Conservation (phyloP, 2,329 filamentous ascomycete genomes). For the Neofusicoccum laricinum region DNA sequence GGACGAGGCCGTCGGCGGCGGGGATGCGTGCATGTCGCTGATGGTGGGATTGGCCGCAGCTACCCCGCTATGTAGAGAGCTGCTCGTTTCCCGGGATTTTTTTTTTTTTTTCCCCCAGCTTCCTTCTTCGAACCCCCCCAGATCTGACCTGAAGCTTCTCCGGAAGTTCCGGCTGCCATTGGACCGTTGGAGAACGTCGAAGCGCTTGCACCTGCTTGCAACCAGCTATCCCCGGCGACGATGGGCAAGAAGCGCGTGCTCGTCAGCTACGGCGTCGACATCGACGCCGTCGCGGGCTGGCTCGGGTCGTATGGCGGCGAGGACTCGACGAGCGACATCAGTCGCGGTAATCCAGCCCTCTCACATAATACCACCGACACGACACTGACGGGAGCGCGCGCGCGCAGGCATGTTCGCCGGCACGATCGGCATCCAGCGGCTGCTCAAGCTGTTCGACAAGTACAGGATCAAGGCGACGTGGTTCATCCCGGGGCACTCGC, state of each 20-base stretch:
- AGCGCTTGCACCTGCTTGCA: not conserved
- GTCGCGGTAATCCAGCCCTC: conserved; percentile 51
- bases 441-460: conserved; percentile 70
- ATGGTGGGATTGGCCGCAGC: too few relatives aligned
- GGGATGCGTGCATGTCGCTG: too few relatives aligned
- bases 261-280: conserved; percentile 66
- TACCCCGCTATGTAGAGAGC: too few relatives aligned
- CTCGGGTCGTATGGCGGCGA: conserved; percentile 72
- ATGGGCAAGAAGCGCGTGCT: conserved; percentile 54
- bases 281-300: conserved; percentile 73
- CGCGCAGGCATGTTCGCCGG: conserved; percentile 63
- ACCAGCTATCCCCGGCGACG: not conserved
- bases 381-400: not conserved
- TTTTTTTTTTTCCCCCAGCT: not conserved
- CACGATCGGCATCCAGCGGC: conserved; percentile 61
- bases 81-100: not conserved
- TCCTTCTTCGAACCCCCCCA: too few relatives aligned
- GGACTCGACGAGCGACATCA: conserved; percentile 70
- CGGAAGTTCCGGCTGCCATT: not conserved
- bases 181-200: not conserved
- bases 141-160: not conserved
- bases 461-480: conserved; percentile 68
- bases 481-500: conserved; percentile 61
- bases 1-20: too few relatives aligned
- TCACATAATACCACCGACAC: not conserved